A percentile compares a stretch with the other conserved stretches of the same genome.
phyloP scores from a whole-genome alignment of 768 basidiomycete genomes.

The Nidularia pulvinata region DNA sequence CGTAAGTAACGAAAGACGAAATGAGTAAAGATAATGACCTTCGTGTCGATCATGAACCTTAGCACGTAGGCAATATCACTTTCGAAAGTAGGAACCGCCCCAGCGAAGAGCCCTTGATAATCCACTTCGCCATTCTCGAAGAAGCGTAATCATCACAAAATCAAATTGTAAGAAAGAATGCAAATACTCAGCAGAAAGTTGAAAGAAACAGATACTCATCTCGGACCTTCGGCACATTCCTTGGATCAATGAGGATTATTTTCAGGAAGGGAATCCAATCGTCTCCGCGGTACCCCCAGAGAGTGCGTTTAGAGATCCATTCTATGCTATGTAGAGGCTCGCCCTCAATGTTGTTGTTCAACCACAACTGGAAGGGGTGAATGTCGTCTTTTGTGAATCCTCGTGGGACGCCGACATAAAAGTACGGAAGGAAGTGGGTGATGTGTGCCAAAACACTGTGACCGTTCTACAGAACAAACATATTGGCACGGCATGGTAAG shows the following conservation, averaged over 20 bases:
- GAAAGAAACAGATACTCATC: conserved; percentile 56
- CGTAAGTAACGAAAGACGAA: not conserved
- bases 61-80: conserved; percentile 92
- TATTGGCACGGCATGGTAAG: not conserved
- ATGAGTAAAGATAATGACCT: conserved; percentile 42
- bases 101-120: conserved; percentile 59
- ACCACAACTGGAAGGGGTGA: conserved; percentile 44
- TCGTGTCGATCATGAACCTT: conserved; percentile 98
- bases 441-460: conserved; percentile 89
- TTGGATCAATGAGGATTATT: conserved; percentile 73
- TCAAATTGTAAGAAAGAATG: conserved; percentile 6
- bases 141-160: conserved; percentile 37
- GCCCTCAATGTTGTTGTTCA: conserved; percentile 28
- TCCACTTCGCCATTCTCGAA: conserved; percentile 78
- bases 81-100: conserved; percentile 75
- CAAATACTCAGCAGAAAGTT: not conserved
- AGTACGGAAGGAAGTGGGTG: conserved; percentile 87
- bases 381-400: conserved; percentile 77
- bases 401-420: conserved; percentile 86
- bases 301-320: conserved; percentile 62
- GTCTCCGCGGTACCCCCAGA: conserved; percentile 92
- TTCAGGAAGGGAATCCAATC: conserved; percentile 82
- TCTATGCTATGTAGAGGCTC: conserved; percentile 50
- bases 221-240: conserved; percentile 83
- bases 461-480: conserved; percentile 51